Evolutionary conservation across 495 filamentous ascomycete genomes (phyloP), one percentile per base, ranked within the genome.

Genomic region (Umbilicaria muhlenbergii): DNA sequence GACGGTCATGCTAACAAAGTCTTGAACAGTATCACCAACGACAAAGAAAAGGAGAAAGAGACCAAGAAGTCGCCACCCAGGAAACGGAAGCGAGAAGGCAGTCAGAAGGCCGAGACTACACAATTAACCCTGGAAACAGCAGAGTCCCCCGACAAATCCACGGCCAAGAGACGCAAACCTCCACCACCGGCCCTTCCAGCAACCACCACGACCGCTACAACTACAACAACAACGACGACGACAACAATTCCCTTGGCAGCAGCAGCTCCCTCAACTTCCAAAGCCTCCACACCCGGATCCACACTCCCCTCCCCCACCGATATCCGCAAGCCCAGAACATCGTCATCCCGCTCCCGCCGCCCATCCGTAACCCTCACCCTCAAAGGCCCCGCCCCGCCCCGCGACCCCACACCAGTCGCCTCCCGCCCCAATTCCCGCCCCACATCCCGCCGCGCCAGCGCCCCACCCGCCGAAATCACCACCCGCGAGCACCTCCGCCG

Each of bases 121-220:
- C 5, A 44, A 28, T 36, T 44, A 12, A 11, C 31, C 32, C 21
- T 33, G 35, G 42, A 40, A 24, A 32, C 17, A 36, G 37, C 36
- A 28, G 43, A 15, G 17, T 45, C 46, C 40, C 34, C 46, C 16
- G 33, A 36, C 11, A 47, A 49, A 50, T 19, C 49, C 42, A 28
- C 51, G 43, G 18, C 51, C n/a, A 80, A 80, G 60, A 69, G 71
- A 21, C 73, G 62, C 42, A 78, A 77, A 50, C 72, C 64, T 16
- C 70, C 64, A 32, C 67, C 69, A 24, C 70, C 65, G 38, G 62
- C 59, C 46, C 69, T 66, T 28, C 57, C 33, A 38, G 42, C 39
- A 40, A 44, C 45, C 14, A 36, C 38, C 24, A 43, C 52, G 14
- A 32, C 41, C 18, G 54, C 47, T 15, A 34, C 37, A 3, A 56